These are phyloP conservation scores for Prosopis cineraria DNA, from an alignment of 306 rosid species.

Conservation along the genomic window DNA sequence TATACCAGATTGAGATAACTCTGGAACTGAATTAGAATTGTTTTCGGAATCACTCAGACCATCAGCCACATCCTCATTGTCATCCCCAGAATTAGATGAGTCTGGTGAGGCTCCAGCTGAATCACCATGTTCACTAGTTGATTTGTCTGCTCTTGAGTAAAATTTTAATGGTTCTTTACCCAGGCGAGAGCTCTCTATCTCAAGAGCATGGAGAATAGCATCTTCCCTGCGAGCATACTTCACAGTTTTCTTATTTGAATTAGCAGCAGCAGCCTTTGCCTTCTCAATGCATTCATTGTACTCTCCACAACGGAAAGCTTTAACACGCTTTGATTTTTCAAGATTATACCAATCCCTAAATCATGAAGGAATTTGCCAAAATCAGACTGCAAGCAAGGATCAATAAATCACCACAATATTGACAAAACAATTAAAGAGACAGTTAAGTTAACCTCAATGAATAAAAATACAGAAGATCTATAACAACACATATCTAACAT, in stretches of 20 bases:
- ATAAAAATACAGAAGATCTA: background rate
- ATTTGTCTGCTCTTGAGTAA: slow-evolving; percentile 38
- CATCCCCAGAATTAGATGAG: slow-evolving; percentile 48
- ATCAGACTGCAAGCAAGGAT: slow-evolving; percentile 33
- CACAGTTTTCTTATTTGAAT: slow-evolving; percentile 59
- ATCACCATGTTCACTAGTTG: slow-evolving; percentile 42
- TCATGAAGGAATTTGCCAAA: slow-evolving; percentile 17
- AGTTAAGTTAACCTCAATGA: background rate
- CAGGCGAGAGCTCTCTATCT: slow-evolving; percentile 58
- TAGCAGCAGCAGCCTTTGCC: slow-evolving; percentile 72
- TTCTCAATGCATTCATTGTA: slow-evolving; percentile 75
- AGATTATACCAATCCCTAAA: slow-evolving; percentile 88
- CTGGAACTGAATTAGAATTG: slow-evolving; percentile 61
- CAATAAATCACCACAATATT: slow-evolving; percentile 1
- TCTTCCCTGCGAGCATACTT: slow-evolving; percentile 90
- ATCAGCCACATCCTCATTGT: slow-evolving; percentile 41
- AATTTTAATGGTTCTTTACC: slow-evolving; percentile 44
- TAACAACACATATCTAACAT: background rate
- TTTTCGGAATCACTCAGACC: slow-evolving; percentile 54
- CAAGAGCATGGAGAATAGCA: slow-evolving; percentile 88
- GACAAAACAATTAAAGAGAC: slow-evolving; percentile 9
- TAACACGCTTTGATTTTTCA: slow-evolving; percentile 80
- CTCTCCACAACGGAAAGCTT: slow-evolving; percentile 83
- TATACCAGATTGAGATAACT: slow-evolving; percentile 69
- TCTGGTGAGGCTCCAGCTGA: slow-evolving; percentile 49